Percentiles rank a stretch among this genome's conserved stretches.
Conservation (phyloP, 2,329 filamentous ascomycete genomes). For the Aaosphaeria arxii region DNA sequence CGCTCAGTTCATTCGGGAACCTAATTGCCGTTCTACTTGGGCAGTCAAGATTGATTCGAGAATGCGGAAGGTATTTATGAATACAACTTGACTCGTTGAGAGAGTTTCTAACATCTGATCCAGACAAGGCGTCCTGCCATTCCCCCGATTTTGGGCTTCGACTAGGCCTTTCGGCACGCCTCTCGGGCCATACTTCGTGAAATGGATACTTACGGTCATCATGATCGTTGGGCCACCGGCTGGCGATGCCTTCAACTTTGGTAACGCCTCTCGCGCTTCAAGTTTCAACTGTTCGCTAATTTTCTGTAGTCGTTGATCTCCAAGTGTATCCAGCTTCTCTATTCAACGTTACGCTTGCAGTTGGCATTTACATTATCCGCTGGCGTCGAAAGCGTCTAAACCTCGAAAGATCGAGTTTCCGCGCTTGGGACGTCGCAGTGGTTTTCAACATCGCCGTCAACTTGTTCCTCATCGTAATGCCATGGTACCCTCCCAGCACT, state of each 20-base stretch:
- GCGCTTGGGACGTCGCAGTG: constrained; percentile 57
- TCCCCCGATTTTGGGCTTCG: constrained; percentile 59
- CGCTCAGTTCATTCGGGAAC: constrained; percentile 59
- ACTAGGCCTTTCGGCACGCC: constrained; percentile 62
- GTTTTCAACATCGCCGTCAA: constrained; percentile 60
- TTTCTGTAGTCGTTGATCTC: constrained; percentile 51
- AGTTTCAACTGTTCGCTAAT: background rate
- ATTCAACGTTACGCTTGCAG: constrained; percentile 56
- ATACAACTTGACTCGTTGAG: too few relatives aligned
- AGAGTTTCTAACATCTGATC: too few relatives aligned
- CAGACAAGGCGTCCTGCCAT: constrained; percentile 61
- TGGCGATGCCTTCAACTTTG: constrained; percentile 62
- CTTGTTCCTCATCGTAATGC: constrained; percentile 62
- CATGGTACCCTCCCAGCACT: constrained; percentile 64
- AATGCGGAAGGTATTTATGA: constrained; percentile 51
- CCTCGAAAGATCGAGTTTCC: constrained; percentile 52
- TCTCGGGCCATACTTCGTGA: constrained; percentile 56
- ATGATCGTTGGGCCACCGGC: constrained; percentile 61
- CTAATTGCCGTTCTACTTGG: constrained; percentile 56
- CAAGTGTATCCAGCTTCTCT: constrained; percentile 56
- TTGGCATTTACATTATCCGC: constrained; percentile 59
- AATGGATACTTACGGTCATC: constrained; percentile 56
- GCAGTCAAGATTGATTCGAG: constrained; percentile 56
- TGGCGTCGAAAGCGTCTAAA: constrained; percentile 52
- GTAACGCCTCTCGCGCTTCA: constrained; percentile 25